phyloP scores from a whole-genome alignment of 2,329 filamentous ascomycete species.

The Xylariaceae sp. region DNA sequence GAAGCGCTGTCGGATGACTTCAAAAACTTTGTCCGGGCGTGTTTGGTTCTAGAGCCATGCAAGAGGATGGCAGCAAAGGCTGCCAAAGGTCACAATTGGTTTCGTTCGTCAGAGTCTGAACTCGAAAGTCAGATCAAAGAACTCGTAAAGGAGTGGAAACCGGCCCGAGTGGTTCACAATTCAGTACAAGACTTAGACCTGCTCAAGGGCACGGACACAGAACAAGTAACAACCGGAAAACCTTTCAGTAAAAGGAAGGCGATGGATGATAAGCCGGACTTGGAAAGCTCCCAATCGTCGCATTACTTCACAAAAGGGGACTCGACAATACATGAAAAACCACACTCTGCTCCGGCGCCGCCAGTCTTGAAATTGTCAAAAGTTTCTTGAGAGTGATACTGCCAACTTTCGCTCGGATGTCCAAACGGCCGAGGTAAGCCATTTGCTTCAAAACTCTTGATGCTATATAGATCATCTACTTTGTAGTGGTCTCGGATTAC shows the following conservation, averaged over 20 bases:
- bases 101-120: conserved; percentile 18
- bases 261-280: neutral
- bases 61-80: conserved; percentile 32
- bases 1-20: conserved; percentile 18
- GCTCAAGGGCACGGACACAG: conserved; percentile 3
- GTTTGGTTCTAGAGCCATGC: conserved; percentile 31
- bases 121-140: conserved; percentile 2
- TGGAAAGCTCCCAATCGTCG: neutral
- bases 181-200: conserved; percentile 22
- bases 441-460: neutral
- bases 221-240: neutral
- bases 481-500: neutral
- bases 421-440: neutral
- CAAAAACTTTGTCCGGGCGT: conserved; percentile 32
- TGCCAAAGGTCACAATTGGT: conserved; percentile 36
- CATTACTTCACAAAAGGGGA: neutral
- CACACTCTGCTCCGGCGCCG: neutral
- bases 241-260: neutral
- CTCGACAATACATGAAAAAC: neutral
- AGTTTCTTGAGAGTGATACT: neutral
- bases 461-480: neutral
- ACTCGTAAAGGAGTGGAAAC: conserved; percentile 18
- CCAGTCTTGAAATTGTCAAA: neutral
- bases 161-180: conserved; percentile 17
- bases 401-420: neutral